phyloP scores from a whole-genome alignment of 2,329 filamentous ascomycete genomes.

The Nothomitra cinnamomea region DNA sequence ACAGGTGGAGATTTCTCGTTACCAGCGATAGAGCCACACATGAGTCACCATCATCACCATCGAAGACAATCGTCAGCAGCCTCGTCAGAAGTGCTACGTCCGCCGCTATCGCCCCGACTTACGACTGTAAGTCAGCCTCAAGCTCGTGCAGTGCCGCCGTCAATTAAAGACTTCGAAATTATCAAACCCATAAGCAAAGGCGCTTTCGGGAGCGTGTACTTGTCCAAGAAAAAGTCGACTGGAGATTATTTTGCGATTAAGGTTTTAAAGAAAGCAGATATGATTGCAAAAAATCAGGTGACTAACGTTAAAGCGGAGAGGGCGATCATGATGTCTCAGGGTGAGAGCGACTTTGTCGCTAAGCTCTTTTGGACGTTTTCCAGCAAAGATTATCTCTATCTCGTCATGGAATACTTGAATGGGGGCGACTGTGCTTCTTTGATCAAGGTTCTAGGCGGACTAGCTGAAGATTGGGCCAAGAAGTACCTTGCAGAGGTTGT shows the following conservation, averaged over 20 bases:
- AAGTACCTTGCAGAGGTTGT: constrained; percentile 95
- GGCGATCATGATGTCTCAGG: constrained; percentile 99
- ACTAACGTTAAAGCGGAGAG: constrained; percentile 97
- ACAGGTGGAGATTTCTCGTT: constrained; percentile 68
- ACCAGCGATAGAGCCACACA: constrained; percentile 36
- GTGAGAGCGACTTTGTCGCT: constrained; percentile 95
- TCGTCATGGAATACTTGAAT: constrained; percentile 98
- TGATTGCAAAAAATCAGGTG: constrained; percentile 98
- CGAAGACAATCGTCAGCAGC: constrained; percentile 83
- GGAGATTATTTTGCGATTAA: constrained; percentile 99
- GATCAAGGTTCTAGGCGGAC: constrained; percentile 80
- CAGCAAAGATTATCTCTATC: constrained; percentile 94
- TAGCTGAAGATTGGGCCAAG: constrained; percentile 95
- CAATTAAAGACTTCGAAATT: constrained; percentile 98
- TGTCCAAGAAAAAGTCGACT: constrained; percentile 97
- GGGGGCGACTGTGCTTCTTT: constrained; percentile 93
- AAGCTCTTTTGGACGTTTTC: constrained; percentile 99
- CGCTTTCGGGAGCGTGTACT: constrained; percentile 91
- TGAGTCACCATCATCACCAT: constrained; percentile 34
- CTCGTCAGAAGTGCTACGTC: constrained; percentile 48
- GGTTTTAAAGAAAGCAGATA: constrained; percentile 97
- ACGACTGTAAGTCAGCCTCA: constrained; percentile 65
- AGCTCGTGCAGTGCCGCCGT: constrained; percentile 75
- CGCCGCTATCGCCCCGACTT: constrained; percentile 69
- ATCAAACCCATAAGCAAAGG: constrained; percentile 99